A percentile compares a stretch with the other conserved stretches of the same genome.
These are phyloP conservation scores for Aspergillus felis DNA, from an alignment of 2,329 filamentous ascomycete genomes.

Conservation along the genomic window DNA sequence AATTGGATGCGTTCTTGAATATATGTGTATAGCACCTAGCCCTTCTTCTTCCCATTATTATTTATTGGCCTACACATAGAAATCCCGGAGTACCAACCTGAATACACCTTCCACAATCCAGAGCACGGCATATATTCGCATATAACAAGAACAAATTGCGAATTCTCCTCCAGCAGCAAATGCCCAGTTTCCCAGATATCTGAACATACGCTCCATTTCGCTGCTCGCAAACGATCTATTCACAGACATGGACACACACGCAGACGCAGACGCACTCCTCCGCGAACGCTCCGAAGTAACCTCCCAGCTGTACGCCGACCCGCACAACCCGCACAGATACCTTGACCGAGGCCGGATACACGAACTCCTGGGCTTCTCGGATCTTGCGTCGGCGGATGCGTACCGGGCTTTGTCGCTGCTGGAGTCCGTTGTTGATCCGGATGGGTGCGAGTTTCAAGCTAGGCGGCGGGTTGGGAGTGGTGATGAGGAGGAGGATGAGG, in stretches of 20 bases:
- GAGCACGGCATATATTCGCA: not conserved
- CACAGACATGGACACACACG: conserved; percentile 16
- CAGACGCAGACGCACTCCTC: conserved; percentile 11
- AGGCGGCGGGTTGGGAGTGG: conserved; percentile 39
- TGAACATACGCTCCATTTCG: not conserved
- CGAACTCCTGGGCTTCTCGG: conserved; percentile 74
- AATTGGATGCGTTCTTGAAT: not conserved
- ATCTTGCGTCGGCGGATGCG: conserved; percentile 83
- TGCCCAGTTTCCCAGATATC: not conserved
- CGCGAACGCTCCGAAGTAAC: conserved; percentile 55
- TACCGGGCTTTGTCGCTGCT: conserved; percentile 85
- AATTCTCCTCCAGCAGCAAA: not conserved
- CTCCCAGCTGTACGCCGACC: conserved; percentile 33
- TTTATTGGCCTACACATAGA: not conserved
- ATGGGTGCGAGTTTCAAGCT: conserved; percentile 79
- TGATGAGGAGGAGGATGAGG: conserved; percentile 23
- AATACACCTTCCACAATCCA: not conserved
- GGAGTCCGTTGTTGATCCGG: conserved; percentile 70
- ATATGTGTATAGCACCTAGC: not conserved
- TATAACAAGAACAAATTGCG: not conserved
- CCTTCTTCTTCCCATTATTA: not conserved
- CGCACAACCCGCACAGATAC: conserved; percentile 40
- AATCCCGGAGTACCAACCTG: too few relatives aligned
- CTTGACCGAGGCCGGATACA: conserved; percentile 63
- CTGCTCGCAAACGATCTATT: not conserved